These are phyloP conservation scores for Mycotypha africana DNA, from an alignment of 371 early-diverging fungal genomes.

Conservation along the genomic window DNA sequence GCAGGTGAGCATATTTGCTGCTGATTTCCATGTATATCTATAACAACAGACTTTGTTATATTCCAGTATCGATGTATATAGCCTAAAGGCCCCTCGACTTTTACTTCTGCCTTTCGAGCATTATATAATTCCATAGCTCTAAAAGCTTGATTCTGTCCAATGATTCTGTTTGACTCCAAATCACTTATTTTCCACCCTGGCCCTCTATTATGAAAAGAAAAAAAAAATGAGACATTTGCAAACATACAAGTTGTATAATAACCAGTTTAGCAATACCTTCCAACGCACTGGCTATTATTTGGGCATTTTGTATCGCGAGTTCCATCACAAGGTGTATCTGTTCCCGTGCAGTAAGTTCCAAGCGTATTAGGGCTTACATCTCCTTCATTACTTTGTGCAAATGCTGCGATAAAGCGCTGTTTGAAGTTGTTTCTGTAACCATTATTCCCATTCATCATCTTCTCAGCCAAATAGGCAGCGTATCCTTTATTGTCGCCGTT, in stretches of 20 bases:
- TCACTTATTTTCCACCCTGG: constrained; percentile 32
- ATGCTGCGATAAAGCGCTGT: constrained; percentile 49
- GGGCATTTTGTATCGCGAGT: constrained; percentile 27
- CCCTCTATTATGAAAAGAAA: no score
- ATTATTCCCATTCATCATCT: constrained; percentile 15
- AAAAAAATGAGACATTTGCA: no score
- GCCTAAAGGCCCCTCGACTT: constrained; percentile 27
- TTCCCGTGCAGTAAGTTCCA: constrained; percentile 54
- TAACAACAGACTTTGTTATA: constrained; percentile 32
- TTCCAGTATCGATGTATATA: constrained; percentile 39
- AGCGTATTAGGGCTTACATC: constrained; percentile 61
- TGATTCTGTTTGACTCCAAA: constrained; percentile 49
- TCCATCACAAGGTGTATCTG: constrained; percentile 56
- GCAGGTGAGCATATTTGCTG: constrained; percentile 24
- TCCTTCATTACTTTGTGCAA: constrained; percentile 60
- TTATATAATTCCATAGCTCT: constrained; percentile 31
- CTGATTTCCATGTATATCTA: constrained; percentile 13
- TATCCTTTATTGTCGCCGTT: constrained; percentile 70
- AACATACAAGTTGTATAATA: no score
- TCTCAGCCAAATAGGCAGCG: constrained; percentile 50
- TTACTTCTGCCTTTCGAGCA: not conserved
- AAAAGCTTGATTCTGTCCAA: constrained; percentile 44
- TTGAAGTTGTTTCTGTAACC: not conserved
- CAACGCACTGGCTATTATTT: constrained; percentile 31
- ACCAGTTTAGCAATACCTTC: constrained; percentile 29